Conservation (phyloP, 2,329 filamentous ascomycete species). For the Fusarium sp. region DNA sequence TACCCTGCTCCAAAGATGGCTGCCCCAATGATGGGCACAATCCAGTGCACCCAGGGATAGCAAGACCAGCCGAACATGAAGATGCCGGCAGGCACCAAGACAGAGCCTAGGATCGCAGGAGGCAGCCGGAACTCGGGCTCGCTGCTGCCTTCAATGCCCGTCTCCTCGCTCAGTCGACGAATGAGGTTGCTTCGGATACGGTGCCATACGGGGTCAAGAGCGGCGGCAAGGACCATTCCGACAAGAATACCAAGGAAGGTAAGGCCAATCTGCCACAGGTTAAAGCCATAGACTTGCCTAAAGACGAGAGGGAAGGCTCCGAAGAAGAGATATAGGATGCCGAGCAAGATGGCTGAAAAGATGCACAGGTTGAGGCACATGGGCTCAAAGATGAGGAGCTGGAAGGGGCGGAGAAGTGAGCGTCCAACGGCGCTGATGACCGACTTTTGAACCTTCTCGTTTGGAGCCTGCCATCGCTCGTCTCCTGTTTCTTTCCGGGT, state of each 20-base stretch:
- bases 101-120: constrained; percentile 80
- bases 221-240: constrained; percentile 77
- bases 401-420: constrained; percentile 79
- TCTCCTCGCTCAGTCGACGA: constrained; percentile 65
- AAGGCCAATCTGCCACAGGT: constrained; percentile 84
- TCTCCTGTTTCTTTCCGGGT: constrained; percentile 85
- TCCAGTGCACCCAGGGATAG: constrained; percentile 82
- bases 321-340: constrained; percentile 92
- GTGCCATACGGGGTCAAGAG: constrained; percentile 77
- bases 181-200: constrained; percentile 72
- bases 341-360: constrained; percentile 87
- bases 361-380: constrained; percentile 89
- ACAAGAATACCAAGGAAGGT: constrained; percentile 81
- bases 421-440: constrained; percentile 72
- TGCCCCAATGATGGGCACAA: constrained; percentile 81
- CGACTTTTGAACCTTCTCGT: constrained; percentile 80
- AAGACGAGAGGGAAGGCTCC: constrained; percentile 91
- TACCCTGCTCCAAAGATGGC: constrained; percentile 80
- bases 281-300: constrained; percentile 80
- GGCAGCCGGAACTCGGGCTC: constrained; percentile 92
- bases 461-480: constrained; percentile 80
- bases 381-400: constrained; percentile 85
- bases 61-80: constrained; percentile 94
- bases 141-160: constrained; percentile 69
- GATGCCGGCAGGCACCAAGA: constrained; percentile 84